phyloP scores from a whole-genome alignment of 208 protist genomes.

The Herpetomonas tarakana region DNA sequence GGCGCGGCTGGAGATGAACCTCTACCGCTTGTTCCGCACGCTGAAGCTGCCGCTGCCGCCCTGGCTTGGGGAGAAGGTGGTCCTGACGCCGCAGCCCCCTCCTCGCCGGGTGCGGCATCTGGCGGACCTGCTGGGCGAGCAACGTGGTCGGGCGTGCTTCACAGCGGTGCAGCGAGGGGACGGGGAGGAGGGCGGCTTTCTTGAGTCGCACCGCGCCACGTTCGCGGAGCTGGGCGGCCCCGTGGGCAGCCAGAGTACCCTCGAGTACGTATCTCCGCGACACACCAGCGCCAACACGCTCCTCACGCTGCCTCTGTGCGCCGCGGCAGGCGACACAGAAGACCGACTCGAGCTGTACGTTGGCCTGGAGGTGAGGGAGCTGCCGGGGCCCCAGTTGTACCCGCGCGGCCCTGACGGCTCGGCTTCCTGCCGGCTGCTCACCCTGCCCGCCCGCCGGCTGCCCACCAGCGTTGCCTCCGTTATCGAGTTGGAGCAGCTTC shows the following conservation, averaged over 20 bases:
- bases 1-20: conserved; percentile 5
- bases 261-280: conserved; percentile 1
- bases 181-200: background rate
- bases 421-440: background rate
- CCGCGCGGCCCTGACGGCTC: background rate
- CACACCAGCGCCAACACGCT: background rate
- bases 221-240: conserved; percentile 1
- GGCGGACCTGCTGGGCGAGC: background rate
- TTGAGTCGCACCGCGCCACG: background rate
- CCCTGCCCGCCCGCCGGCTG: background rate
- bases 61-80: conserved; percentile 1
- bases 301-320: background rate
- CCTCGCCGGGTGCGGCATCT: background rate
- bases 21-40: conserved; percentile 2
- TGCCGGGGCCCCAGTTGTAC: conserved; percentile 1
- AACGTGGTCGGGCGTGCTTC: too few relatives aligned
- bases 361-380: conserved; percentile 1
- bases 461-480: background rate
- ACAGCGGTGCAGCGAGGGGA: too few relatives aligned
- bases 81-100: background rate
- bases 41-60: background rate
- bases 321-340: background rate
- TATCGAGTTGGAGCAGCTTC: background rate
- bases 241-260: background rate
- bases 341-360: background rate